Conservation (phyloP, 768 basidiomycete genomes). For the Boletus speciosus region DNA sequence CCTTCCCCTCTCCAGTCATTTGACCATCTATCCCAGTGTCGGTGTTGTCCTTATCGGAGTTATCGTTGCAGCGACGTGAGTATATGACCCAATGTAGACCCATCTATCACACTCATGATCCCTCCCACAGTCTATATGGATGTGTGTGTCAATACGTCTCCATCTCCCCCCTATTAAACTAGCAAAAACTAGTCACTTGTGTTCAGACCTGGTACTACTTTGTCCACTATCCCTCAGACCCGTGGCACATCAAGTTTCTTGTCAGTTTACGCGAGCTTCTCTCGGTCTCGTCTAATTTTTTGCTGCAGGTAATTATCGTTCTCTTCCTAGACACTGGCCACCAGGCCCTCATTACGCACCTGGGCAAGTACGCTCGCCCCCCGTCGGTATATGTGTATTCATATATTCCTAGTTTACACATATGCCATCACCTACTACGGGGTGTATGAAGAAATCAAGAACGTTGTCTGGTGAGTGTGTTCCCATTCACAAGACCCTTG, state of each 20-base stretch:
- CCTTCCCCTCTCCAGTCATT: background rate
- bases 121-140: constrained; percentile 43
- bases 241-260: constrained; percentile 45
- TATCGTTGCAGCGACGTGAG: constrained; percentile 46
- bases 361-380: constrained; percentile 30
- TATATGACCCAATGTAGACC: constrained; percentile 1
- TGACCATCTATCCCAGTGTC: constrained; percentile 31
- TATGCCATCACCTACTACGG: constrained; percentile 46
- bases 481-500: background rate
- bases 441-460: constrained; percentile 23
- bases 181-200: constrained; percentile 42
- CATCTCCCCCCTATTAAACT: background rate
- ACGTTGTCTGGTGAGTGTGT: constrained; percentile 41
- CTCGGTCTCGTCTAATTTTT: background rate
- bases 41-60: constrained; percentile 52
- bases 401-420: constrained; percentile 39
- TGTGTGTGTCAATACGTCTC: constrained; percentile 30
- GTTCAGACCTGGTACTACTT: constrained; percentile 58
- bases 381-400: background rate
- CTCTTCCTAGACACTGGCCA: constrained; percentile 51
- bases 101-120: constrained; percentile 1
- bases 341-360: constrained; percentile 52
- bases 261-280: constrained; percentile 29
- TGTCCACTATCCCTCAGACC: constrained; percentile 44
- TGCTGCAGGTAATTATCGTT: constrained; percentile 45